A percentile compares a stretch with the other conserved stretches of the same genome.
Evolutionary conservation across 495 filamentous ascomycete genomes (phyloP).

Genomic region (Venustampulla echinocandica): DNA sequence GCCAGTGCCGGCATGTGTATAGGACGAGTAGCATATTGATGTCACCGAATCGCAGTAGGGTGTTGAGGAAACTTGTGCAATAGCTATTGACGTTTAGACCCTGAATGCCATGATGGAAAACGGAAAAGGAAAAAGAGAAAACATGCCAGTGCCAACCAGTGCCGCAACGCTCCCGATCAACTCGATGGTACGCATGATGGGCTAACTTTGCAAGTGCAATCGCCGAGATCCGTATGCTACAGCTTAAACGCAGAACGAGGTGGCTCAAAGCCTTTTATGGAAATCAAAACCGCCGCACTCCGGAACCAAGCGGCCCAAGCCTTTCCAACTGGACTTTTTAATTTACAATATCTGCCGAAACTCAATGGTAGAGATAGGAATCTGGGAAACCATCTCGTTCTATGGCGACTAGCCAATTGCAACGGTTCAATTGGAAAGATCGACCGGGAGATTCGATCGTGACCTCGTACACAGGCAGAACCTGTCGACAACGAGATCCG

Average conservation of each 20-base stretch:
- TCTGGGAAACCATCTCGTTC: background rate
- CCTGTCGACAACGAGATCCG: background rate
- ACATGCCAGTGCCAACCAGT: constrained; percentile 10
- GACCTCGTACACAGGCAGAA: background rate
- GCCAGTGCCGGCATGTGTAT: constrained; percentile 27
- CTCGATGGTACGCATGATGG: constrained; percentile 2
- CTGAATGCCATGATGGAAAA: background rate
- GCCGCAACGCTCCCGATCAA: background rate
- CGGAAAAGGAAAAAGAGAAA: background rate
- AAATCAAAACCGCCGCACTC: background rate
- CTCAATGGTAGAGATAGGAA: background rate
- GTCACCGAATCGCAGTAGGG: constrained; percentile 32
- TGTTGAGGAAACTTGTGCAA: constrained; percentile 16
- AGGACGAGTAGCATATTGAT: constrained; percentile 32
- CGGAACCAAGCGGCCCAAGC: background rate
- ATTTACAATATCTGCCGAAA: constrained; percentile 1
- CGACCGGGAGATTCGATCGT: background rate
- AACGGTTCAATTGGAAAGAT: background rate
- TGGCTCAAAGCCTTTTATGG: background rate
- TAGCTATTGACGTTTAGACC: background rate
- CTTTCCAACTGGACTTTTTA: background rate
- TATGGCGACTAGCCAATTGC: constrained; percentile 1
- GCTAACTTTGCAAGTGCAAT: background rate
- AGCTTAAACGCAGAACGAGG: constrained; percentile 3
- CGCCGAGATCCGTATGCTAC: background rate